Conservation (phyloP, 495 filamentous ascomycete genomes). For the Pyrenula massariospora region DNA sequence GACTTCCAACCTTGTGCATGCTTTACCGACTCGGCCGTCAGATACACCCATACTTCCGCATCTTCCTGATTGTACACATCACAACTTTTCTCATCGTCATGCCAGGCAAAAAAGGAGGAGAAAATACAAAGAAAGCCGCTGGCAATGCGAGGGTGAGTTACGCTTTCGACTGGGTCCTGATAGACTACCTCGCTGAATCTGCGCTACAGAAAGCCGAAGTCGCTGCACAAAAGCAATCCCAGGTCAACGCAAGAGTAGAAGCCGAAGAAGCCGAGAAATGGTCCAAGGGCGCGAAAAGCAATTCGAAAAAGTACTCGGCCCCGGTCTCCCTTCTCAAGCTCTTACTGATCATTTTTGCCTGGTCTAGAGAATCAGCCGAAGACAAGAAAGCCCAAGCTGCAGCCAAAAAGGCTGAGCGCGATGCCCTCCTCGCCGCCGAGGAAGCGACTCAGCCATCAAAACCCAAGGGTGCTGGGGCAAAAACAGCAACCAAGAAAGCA, state of each 20-base stretch:
- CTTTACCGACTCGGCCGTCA: not conserved
- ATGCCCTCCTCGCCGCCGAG: conserved; percentile 72
- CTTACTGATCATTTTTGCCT: not conserved
- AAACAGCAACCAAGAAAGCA: conserved; percentile 57
- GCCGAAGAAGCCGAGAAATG: conserved; percentile 67
- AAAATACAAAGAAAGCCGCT: conserved; percentile 78
- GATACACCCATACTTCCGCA: conserved; percentile 1
- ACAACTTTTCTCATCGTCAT: conserved; percentile 16
- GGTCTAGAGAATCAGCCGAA: conserved; percentile 62
- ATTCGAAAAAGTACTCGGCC: conserved; percentile 64
- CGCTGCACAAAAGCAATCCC: conserved; percentile 65
- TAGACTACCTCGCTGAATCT: not conserved
- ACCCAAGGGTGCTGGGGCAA: conserved; percentile 44
- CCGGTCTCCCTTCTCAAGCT: conserved; percentile 2
- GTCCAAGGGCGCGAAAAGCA: conserved; percentile 74
- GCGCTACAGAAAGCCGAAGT: conserved; percentile 70
- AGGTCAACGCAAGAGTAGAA: conserved; percentile 52
- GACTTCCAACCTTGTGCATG: no score
- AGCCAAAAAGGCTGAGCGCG: conserved; percentile 78
- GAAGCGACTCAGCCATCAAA: conserved; percentile 52
- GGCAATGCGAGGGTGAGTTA: conserved; percentile 61
- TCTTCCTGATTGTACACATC: conserved; percentile 1
- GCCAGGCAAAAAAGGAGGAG: conserved; percentile 56
- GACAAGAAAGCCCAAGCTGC: conserved; percentile 78
- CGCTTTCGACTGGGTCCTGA: not conserved